Conservation (phyloP, 495 filamentous ascomycete genomes). For the Hypoxylon lienhwacheense region DNA sequence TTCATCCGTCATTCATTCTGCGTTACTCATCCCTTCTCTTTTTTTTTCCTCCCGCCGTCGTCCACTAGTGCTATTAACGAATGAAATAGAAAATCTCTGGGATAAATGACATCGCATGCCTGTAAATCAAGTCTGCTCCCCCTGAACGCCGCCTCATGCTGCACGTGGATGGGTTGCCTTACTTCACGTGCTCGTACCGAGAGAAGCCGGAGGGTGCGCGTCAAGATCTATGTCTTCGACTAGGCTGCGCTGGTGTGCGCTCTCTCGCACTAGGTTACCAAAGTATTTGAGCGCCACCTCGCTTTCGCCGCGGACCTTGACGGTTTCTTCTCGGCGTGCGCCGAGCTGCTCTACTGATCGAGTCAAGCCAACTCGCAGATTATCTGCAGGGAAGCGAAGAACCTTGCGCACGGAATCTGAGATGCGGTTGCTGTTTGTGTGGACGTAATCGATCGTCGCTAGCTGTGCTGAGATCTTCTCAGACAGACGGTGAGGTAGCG, state of each 20-base stretch:
- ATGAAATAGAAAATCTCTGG: neutral
- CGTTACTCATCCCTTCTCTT: slow-evolving; percentile 16
- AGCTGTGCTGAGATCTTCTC: slow-evolving; percentile 81
- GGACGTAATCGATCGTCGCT: slow-evolving; percentile 82
- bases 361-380: slow-evolving; percentile 75
- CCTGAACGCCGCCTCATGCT: slow-evolving; percentile 28
- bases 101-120: slow-evolving; percentile 22
- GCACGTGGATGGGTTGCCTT: slow-evolving; percentile 6
- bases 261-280: slow-evolving; percentile 77
- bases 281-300: slow-evolving; percentile 85
- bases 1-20: slow-evolving; percentile 28
- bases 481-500: slow-evolving; percentile 83
- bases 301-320: slow-evolving; percentile 72
- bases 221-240: slow-evolving; percentile 84
- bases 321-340: slow-evolving; percentile 73
- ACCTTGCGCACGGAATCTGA: slow-evolving; percentile 81
- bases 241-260: slow-evolving; percentile 66
- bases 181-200: slow-evolving; percentile 20
- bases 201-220: slow-evolving; percentile 55
- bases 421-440: slow-evolving; percentile 82
- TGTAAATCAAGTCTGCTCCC: slow-evolving; percentile 10
- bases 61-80: slow-evolving; percentile 7
- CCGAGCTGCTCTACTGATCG: slow-evolving; percentile 81
- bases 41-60: slow-evolving; percentile 11
- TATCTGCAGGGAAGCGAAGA: slow-evolving; percentile 79